These are phyloP conservation scores for Colletotrichum incanum DNA, from an alignment of 2,329 filamentous ascomycete species.

Conservation along the genomic window DNA sequence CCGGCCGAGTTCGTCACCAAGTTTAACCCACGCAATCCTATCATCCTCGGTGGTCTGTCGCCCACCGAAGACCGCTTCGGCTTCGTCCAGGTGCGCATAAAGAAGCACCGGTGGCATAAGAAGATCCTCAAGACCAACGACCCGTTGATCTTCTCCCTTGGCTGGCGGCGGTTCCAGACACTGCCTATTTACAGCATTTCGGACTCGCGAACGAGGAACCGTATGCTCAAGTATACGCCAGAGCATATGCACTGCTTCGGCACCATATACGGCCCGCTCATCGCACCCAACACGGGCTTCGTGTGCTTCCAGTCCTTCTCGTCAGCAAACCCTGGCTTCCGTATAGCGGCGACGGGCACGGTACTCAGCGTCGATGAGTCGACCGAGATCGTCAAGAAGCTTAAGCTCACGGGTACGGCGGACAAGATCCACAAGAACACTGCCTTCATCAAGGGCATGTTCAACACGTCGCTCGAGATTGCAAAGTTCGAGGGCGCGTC, in stretches of 20 bases:
- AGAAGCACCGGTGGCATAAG: slow-evolving; percentile 98
- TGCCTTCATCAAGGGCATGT: slow-evolving; percentile 99
- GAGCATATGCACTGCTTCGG: slow-evolving; percentile 99
- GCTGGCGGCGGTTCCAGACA: slow-evolving; percentile 95
- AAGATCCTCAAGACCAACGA: slow-evolving; percentile 99
- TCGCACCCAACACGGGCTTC: slow-evolving; percentile 96
- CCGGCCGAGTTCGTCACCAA: slow-evolving; percentile 89
- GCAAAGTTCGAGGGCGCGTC: slow-evolving; percentile 98
- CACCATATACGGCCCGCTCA: slow-evolving; percentile 94
- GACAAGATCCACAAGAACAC: slow-evolving; percentile 99
- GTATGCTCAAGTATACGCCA: slow-evolving; percentile 99
- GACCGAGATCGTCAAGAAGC: slow-evolving; percentile 98
- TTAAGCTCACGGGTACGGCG: slow-evolving; percentile 93
- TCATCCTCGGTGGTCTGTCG: slow-evolving; percentile 92
- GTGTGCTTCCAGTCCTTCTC: slow-evolving; percentile 93
- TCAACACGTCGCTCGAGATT: slow-evolving; percentile 91
- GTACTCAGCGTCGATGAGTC: slow-evolving; percentile 95
- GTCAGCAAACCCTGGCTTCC: slow-evolving; percentile 88
- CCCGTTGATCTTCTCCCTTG: slow-evolving; percentile 95
- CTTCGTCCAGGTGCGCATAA: slow-evolving; percentile 95
- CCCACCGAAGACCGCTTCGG: slow-evolving; percentile 96
- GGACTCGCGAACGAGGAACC: slow-evolving; percentile 92
- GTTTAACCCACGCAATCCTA: slow-evolving; percentile 86
- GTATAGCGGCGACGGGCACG: slow-evolving; percentile 94
- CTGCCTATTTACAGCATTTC: slow-evolving; percentile 95